These are phyloP conservation scores for Venturia effusa DNA, from an alignment of 2,329 filamentous ascomycete species.

Conservation along the genomic window DNA sequence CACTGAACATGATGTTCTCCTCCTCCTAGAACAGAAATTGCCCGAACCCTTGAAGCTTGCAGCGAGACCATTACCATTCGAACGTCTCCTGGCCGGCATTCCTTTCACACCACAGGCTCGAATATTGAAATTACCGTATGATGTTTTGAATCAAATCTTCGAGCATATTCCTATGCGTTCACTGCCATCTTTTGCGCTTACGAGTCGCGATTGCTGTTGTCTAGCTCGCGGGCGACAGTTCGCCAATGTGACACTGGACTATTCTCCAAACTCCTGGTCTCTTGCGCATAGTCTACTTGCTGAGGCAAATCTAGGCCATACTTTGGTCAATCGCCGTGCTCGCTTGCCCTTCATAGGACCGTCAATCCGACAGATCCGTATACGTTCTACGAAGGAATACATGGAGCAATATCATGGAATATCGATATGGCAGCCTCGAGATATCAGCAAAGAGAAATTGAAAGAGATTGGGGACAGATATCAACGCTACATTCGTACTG, in stretches of 20 bases:
- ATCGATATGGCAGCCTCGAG: background rate
- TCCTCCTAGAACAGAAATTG: background rate
- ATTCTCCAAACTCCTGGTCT: background rate
- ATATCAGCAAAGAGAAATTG: background rate
- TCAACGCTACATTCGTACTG: background rate
- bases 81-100: background rate
- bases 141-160: background rate
- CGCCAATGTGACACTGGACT: constrained; percentile 6
- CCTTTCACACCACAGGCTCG: background rate
- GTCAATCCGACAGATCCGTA: background rate
- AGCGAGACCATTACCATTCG: background rate
- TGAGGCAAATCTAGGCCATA: background rate
- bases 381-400: background rate
- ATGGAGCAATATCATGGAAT: background rate
- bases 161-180: background rate
- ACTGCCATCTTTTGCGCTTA: constrained; percentile 6
- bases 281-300: background rate
- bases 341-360: background rate
- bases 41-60: background rate
- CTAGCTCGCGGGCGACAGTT: constrained; percentile 12
- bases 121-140: background rate
- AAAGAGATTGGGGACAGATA: background rate
- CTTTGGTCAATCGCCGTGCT: background rate
- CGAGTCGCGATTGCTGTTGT: constrained; percentile 9
- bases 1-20: background rate